Percentiles rank a stretch among this genome's conserved stretches.
These are phyloP conservation scores for Penicillium sp. DNA, from an alignment of 2,329 filamentous ascomycete genomes.

Conservation along the genomic window DNA sequence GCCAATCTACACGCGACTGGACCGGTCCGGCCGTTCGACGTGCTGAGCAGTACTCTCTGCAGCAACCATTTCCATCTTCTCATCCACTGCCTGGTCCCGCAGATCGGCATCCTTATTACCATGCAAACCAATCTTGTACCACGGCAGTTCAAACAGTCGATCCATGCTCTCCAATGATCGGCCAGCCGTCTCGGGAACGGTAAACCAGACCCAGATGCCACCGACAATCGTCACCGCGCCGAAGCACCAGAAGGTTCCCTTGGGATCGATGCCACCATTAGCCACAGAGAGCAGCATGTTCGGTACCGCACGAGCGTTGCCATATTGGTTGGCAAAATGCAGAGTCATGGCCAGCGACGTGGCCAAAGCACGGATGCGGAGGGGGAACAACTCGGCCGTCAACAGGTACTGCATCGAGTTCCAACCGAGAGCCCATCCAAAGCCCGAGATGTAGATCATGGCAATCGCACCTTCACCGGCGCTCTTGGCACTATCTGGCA, in stretches of 20 bases:
- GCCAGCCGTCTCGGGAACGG: conserved; percentile 66
- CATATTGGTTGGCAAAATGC: conserved; percentile 74
- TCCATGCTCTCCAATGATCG: conserved; percentile 57
- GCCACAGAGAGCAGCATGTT: conserved; percentile 58
- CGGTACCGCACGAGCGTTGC: conserved; percentile 67
- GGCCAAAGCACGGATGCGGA: conserved; percentile 64
- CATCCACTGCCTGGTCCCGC: conserved; percentile 22
- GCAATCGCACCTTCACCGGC: conserved; percentile 60
- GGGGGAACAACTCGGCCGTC: conserved; percentile 70
- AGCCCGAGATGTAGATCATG: conserved; percentile 65
- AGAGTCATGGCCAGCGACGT: conserved; percentile 70
- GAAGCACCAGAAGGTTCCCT: conserved; percentile 75
- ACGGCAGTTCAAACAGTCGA: conserved; percentile 63
- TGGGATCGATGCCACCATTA: conserved; percentile 44
- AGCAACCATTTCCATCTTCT: conserved; percentile 21
- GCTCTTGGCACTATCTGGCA: conserved; percentile 47
- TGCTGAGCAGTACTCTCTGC: conserved; percentile 12
- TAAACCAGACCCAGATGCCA: conserved; percentile 64
- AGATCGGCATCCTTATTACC: conserved; percentile 30
- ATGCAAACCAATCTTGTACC: conserved; percentile 62
- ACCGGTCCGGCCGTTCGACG: conserved; percentile 15
- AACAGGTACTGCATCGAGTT: conserved; percentile 74
- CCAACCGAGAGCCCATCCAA: conserved; percentile 67
- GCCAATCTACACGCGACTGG: conserved; percentile 5
- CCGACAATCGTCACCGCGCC: conserved; percentile 61